Percentiles rank a stretch among this genome's conserved stretches.
phyloP scores from a whole-genome alignment of 1,139 yeast species.

The Geotrichum fermentans region DNA sequence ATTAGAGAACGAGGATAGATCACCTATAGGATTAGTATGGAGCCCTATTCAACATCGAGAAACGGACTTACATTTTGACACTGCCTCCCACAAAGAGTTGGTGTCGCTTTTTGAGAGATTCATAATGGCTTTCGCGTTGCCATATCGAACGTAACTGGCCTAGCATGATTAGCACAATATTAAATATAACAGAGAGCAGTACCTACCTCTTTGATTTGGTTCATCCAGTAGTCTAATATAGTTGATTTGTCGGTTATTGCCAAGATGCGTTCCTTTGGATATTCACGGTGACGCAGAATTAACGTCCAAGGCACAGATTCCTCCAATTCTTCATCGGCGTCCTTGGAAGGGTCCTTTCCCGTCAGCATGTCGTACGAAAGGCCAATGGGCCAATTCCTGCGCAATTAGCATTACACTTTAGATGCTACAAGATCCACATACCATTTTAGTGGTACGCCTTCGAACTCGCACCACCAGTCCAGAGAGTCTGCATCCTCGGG shows the following conservation, averaged over 20 bases:
- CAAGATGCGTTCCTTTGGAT: slow-evolving; percentile 52
- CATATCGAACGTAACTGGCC: slow-evolving; percentile 65
- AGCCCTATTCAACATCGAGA: neutral
- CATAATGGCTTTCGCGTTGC: slow-evolving; percentile 73
- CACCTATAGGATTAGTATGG: neutral
- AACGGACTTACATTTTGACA: slow-evolving; percentile 32
- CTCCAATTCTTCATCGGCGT: slow-evolving; percentile 10
- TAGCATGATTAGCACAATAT: neutral
- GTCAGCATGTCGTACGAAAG: slow-evolving; percentile 55
- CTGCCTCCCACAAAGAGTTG: slow-evolving; percentile 51
- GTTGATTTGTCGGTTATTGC: slow-evolving; percentile 40
- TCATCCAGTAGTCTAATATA: slow-evolving; percentile 56
- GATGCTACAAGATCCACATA: slow-evolving; percentile 18
- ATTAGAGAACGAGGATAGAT: neutral
- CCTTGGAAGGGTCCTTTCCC: slow-evolving; percentile 37
- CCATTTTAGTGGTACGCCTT: slow-evolving; percentile 62
- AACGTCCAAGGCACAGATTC: slow-evolving; percentile 16
- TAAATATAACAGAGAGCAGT: neutral
- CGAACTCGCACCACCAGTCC: slow-evolving; percentile 65
- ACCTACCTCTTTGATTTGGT: slow-evolving; percentile 62
- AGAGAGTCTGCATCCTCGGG: slow-evolving; percentile 36
- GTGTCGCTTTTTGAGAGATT: slow-evolving; percentile 60
- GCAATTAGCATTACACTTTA: neutral
- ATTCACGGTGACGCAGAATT: slow-evolving; percentile 41
- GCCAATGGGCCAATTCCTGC: slow-evolving; percentile 69